phyloP scores from a whole-genome alignment of 306 rosid species.

The Hylodesmum podocarpum region DNA sequence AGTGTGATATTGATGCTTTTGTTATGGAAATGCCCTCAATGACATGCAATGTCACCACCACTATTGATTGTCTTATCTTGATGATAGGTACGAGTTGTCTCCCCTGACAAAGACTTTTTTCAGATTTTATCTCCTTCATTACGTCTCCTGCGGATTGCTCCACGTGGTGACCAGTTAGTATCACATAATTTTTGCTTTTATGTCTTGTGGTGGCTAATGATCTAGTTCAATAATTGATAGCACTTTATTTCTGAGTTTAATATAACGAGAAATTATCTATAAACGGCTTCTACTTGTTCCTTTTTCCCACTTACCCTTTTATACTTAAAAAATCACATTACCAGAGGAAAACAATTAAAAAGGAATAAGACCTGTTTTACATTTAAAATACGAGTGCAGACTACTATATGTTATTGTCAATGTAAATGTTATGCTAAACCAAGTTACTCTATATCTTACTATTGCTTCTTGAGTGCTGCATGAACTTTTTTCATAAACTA shows the following conservation, averaged over 20 bases:
- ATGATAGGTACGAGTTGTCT: constrained; percentile 89
- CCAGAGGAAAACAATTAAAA: background rate
- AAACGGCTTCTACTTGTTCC: background rate
- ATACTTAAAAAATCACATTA: background rate
- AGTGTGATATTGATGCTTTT: constrained; percentile 17
- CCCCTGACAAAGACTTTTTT: constrained; percentile 97
- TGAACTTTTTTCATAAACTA: background rate
- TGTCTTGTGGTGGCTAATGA: constrained; percentile 8
- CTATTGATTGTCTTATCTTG: constrained; percentile 30
- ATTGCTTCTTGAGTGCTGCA: constrained; percentile 10
- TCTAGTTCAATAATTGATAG: constrained; percentile 19
- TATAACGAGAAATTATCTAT: constrained; percentile 2
- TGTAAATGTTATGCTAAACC: constrained; percentile 9
- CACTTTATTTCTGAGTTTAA: background rate
- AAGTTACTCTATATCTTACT: background rate
- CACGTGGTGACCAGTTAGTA: constrained; percentile 93
- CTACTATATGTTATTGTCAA: background rate
- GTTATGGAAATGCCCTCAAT: constrained; percentile 7
- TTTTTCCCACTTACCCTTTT: background rate
- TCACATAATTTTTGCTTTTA: constrained; percentile 22
- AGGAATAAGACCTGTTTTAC: background rate
- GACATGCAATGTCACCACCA: constrained; percentile 21
- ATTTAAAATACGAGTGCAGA: background rate
- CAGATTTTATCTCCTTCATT: constrained; percentile 91
- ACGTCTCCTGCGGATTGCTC: constrained; percentile 92